Conservation (phyloP, 768 basidiomycete species). For the Boletus eberwhitei region DNA sequence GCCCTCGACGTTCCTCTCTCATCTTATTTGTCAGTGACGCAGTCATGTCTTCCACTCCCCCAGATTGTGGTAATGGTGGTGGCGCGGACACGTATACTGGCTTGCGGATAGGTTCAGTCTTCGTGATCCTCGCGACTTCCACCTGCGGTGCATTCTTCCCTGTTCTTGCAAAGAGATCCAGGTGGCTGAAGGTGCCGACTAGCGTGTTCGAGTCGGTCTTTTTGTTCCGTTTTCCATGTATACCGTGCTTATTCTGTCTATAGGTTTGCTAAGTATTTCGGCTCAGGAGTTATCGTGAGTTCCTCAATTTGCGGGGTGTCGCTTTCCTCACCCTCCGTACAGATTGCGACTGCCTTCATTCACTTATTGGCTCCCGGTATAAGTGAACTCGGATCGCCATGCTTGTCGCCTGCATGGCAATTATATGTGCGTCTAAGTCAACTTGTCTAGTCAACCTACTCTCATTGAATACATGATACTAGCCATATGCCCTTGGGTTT, state of each 20-base stretch:
- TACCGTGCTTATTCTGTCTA: constrained; percentile 2
- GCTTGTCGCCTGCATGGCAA: constrained; percentile 67
- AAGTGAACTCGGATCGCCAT: constrained; percentile 64
- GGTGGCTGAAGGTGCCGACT: constrained; percentile 38
- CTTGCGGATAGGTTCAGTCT: constrained; percentile 69
- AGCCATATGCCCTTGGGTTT: constrained; percentile 83
- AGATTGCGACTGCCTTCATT: constrained; percentile 90
- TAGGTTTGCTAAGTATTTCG: constrained; percentile 88
- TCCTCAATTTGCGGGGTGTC: background rate
- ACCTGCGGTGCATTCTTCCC: constrained; percentile 67
- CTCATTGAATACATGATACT: background rate
- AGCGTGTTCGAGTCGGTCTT: constrained; percentile 62
- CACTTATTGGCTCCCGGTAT: constrained; percentile 78
- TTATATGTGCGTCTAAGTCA: constrained; percentile 55
- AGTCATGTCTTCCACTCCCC: constrained; percentile 21
- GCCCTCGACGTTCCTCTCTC: background rate
- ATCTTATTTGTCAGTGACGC: background rate
- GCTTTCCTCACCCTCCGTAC: constrained; percentile 1
- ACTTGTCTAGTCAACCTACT: background rate
- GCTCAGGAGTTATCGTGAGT: constrained; percentile 82
- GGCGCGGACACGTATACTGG: constrained; percentile 46
- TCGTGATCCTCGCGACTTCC: constrained; percentile 66
- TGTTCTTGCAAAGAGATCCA: constrained; percentile 52
- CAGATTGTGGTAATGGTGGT: constrained; percentile 49
- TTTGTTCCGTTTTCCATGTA: background rate